phyloP scores from a whole-genome alignment of 129 eudicot genomes.

The Lonicera japonica region DNA sequence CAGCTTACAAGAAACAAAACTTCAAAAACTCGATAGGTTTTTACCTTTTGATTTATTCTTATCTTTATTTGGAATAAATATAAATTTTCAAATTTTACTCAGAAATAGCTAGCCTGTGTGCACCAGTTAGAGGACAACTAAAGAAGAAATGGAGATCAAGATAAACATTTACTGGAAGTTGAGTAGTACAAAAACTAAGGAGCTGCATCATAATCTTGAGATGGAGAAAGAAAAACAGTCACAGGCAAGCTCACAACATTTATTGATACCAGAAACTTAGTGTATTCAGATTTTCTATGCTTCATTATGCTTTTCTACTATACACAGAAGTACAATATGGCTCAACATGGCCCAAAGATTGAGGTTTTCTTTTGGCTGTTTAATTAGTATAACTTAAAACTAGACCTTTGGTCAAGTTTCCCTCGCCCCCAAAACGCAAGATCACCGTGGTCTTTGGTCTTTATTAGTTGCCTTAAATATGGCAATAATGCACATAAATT shows the following conservation, averaged over 20 bases:
- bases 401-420: neutral
- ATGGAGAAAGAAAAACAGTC: slow-evolving; percentile 91
- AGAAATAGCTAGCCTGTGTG: neutral
- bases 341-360: no score
- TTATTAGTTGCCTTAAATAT: neutral
- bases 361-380: neutral
- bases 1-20: no score
- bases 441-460: neutral
- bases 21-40: no score
- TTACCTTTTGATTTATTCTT: no score
- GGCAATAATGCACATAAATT: neutral
- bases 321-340: no score
- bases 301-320: no score
- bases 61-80: no score
- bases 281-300: neutral
- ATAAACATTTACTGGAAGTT: slow-evolving; percentile 66
- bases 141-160: slow-evolving; percentile 82
- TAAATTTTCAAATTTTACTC: neutral
- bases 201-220: slow-evolving; percentile 75
- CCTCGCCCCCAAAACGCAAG: neutral
- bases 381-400: neutral
- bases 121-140: slow-evolving; percentile 63
- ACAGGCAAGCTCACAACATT: slow-evolving; percentile 46
- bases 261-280: neutral
- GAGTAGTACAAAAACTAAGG: slow-evolving; percentile 90